Base-by-base conservation (phyloP, 2,329 filamentous ascomycete species). In the Ophiostoma ulmi region DNA sequence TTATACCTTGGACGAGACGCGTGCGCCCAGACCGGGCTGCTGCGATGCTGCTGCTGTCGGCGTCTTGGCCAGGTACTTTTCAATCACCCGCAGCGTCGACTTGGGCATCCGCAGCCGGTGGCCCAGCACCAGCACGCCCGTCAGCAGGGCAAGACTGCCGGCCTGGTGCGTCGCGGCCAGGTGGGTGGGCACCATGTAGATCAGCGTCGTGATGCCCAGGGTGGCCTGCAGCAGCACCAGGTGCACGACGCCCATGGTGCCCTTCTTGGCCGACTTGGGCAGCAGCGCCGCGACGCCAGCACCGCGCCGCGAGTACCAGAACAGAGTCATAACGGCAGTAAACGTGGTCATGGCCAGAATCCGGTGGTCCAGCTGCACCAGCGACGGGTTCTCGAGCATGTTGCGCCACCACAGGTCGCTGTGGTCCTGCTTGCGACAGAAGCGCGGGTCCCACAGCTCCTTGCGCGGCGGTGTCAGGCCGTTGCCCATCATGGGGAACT, bases 391-490 rank as follows among this genome's bases (percentile, higher is more conserved):
- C 83, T 98, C 95, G 44, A 98, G 89, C 85, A 96, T 91, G 81
- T 99, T 99, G 77, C 95, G 90, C 95, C 95, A 99, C 88, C 91
- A 93, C 22, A 98, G 83, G 77, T 99, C 96, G 14, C 89, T 90
- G 61, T 86, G 83, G 78, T 97, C 93, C 58, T 90, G 84, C 71
- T 86, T 87, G 76, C 93, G 91, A 71, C 89, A 90, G 85, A 97
- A 97, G 82, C 93, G 96, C 52, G 87, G 83, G 77, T 94, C 90
- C 80, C 92, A 93, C 41, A 98, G 88, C 81, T 98, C 94, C 11
- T 87, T 85, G 77, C 86, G 88, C 0, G 94, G 94, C 1, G 94
- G 94, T 0, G 92, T 85, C 31, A 97, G 82, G 13, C 93, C 93
- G 3, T 88, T 80, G 10, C 95, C 95, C 95, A 99, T 99, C 80